Conservation (phyloP, 176 grass and related monocot genomes). For the Ampelocalamus luodianensis region DNA sequence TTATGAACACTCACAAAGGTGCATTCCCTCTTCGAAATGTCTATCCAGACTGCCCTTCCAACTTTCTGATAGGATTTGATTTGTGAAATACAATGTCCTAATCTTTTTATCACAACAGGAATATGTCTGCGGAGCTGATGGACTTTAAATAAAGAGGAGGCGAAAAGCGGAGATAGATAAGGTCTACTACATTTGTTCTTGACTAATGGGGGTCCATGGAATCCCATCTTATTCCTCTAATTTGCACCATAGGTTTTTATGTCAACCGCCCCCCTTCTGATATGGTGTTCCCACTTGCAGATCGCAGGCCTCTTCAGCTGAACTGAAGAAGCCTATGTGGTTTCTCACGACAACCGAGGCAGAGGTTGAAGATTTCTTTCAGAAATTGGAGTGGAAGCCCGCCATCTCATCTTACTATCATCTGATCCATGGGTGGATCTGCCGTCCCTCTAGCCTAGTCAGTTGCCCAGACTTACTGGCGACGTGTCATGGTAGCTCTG, state of each 20-base stretch:
- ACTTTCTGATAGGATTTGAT: constrained; percentile 44
- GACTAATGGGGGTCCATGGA: constrained; percentile 50
- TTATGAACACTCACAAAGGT: constrained; percentile 5
- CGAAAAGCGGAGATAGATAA: constrained; percentile 49
- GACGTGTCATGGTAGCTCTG: too few species aligned
- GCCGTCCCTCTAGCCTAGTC: too few species aligned
- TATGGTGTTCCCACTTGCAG: constrained; percentile 37
- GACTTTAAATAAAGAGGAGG: constrained; percentile 39
- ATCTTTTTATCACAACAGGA: constrained; percentile 47
- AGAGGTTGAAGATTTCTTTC: neutral
- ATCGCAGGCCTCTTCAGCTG: neutral
- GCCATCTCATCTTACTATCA: neutral
- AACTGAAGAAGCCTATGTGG: neutral
- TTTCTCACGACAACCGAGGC: neutral
- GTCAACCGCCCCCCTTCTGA: constrained; percentile 28
- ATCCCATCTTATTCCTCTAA: constrained; percentile 44
- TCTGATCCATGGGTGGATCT: too few species aligned
- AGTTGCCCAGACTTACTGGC: too few species aligned
- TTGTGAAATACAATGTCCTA: constrained; percentile 43
- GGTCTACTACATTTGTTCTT: constrained; percentile 44
- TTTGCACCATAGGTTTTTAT: constrained; percentile 34
- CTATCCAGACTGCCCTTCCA: neutral
- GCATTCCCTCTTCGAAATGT: constrained; percentile 19
- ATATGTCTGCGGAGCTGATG: constrained; percentile 42
- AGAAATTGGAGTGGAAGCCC: neutral